phyloP scores from a whole-genome alignment of 2,329 filamentous ascomycete species.

The Xylariales sp. region DNA sequence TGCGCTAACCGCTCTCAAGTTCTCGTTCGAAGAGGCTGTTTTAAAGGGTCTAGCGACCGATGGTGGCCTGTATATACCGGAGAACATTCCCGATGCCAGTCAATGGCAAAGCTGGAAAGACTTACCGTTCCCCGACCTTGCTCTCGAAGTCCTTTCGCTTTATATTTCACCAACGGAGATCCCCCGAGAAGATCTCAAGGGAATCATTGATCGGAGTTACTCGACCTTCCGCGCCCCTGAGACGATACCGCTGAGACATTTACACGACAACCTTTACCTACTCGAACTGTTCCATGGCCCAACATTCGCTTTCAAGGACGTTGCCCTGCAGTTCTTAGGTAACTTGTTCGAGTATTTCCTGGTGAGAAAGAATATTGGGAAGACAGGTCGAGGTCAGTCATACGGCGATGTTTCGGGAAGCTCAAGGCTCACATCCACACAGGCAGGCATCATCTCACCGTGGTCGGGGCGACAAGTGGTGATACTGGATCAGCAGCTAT shows the following conservation, averaged over 20 bases:
- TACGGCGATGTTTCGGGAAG: constrained; percentile 22
- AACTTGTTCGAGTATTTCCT: constrained; percentile 93
- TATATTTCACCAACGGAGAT: constrained; percentile 86
- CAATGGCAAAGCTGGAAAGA: constrained; percentile 71
- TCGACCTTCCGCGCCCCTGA: constrained; percentile 79
- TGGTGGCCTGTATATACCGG: constrained; percentile 84
- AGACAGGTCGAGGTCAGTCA: constrained; percentile 49
- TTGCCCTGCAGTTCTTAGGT: constrained; percentile 89
- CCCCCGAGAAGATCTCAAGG: constrained; percentile 70
- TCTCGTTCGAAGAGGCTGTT: constrained; percentile 88
- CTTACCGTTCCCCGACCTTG: constrained; percentile 74
- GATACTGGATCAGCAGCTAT: constrained; percentile 94
- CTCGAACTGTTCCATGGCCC: constrained; percentile 96
- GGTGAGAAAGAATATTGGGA: constrained; percentile 65
- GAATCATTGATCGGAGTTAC: constrained; percentile 81
- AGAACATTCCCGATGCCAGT: constrained; percentile 60
- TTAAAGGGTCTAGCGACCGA: constrained; percentile 84
- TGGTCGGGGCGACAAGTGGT: constrained; percentile 81
- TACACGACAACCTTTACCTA: constrained; percentile 75
- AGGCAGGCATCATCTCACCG: constrained; percentile 75
- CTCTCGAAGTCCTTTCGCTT: constrained; percentile 77
- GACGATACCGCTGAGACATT: constrained; percentile 72
- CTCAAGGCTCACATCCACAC: constrained; percentile 17
- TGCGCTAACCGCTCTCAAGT: too few relatives aligned
- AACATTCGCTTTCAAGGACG: constrained; percentile 94